phyloP scores from a whole-genome alignment of 2,329 filamentous ascomycete genomes.

The Alternaria arborescens region DNA sequence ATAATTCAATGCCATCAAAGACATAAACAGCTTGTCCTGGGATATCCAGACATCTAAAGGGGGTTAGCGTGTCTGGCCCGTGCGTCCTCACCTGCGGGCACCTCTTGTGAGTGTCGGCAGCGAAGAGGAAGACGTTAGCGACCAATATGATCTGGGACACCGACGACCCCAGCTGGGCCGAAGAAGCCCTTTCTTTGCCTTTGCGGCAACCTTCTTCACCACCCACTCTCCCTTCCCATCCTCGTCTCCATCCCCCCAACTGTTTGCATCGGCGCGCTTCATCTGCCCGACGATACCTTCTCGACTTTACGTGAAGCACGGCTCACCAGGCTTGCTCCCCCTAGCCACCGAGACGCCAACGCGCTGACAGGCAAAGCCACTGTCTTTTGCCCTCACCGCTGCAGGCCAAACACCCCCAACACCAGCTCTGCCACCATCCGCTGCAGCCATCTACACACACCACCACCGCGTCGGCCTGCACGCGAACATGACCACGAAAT shows the following conservation, averaged over 20 bases:
- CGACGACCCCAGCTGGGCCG: conserved; percentile 20
- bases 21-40: neutral
- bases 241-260: conserved; percentile 3
- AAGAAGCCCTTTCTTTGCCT: conserved; percentile 20
- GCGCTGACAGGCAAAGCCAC: conserved; percentile 22
- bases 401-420: conserved; percentile 9
- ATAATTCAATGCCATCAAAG: neutral
- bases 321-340: conserved; percentile 4
- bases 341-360: conserved; percentile 14
- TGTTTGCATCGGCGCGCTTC: conserved; percentile 9
- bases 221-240: conserved; percentile 12
- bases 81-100: conserved; percentile 8
- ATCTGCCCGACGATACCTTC: conserved; percentile 12
- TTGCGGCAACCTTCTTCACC: conserved; percentile 10
- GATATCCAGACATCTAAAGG: conserved; percentile 1
- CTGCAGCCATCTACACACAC: conserved; percentile 30
- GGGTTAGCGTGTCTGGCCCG: conserved; percentile 10
- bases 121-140: conserved; percentile 20
- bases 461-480: conserved; percentile 30
- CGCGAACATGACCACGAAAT: conserved; percentile 47
- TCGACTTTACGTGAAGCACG: conserved; percentile 11
- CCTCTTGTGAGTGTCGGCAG: conserved; percentile 16
- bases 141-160: conserved; percentile 21
- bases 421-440: conserved; percentile 21
- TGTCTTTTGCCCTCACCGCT: conserved; percentile 14